phyloP scores from a whole-genome alignment of 805 yeast species.

The Aciculoconidium aculeatum region DNA sequence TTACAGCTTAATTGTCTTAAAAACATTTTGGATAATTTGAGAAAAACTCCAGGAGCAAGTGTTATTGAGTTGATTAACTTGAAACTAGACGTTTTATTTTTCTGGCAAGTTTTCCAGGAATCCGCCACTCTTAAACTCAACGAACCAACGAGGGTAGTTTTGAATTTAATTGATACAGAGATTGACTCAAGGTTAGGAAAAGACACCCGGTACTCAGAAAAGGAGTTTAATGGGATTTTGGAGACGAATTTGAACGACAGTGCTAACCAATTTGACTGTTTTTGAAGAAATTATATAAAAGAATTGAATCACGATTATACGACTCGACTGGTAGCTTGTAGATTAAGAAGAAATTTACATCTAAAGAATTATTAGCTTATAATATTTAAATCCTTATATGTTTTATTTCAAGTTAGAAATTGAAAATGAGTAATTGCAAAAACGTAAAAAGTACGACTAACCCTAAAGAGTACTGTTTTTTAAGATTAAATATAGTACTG shows the following conservation, averaged over 20 bases:
- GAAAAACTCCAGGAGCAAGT: slow-evolving; percentile 15
- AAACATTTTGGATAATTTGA: slow-evolving; percentile 25
- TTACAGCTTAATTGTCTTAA: slow-evolving; percentile 32
- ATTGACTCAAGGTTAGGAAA: slow-evolving; percentile 9
- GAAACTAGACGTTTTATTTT: slow-evolving; percentile 33
- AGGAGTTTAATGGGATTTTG: slow-evolving; percentile 25
- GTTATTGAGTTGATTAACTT: slow-evolving; percentile 20
- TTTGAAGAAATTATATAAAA: slow-evolving; percentile 9
- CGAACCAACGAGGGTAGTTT: slow-evolving; percentile 19
- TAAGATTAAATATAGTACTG: too few species aligned
- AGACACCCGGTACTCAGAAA: slow-evolving; percentile 17
- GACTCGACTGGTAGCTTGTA: too few species aligned
- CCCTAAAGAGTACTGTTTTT: too few species aligned
- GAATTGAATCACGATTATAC: too few species aligned
- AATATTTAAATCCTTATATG: too few species aligned
- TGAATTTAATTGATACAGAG: slow-evolving; percentile 9
- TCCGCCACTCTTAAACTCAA: slow-evolving; percentile 28
- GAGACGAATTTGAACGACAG: slow-evolving; percentile 22
- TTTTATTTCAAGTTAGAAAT: too few species aligned
- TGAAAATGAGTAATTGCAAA: too few species aligned
- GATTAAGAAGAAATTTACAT: too few species aligned
- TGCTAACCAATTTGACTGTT: slow-evolving; percentile 29
- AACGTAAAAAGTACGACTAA: too few species aligned
- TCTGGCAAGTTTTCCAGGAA: slow-evolving; percentile 34
- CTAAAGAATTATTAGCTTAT: too few species aligned